Base-by-base conservation (phyloP, 1,284 basidiomycete genomes). In the Pholiota adiposa region DNA sequence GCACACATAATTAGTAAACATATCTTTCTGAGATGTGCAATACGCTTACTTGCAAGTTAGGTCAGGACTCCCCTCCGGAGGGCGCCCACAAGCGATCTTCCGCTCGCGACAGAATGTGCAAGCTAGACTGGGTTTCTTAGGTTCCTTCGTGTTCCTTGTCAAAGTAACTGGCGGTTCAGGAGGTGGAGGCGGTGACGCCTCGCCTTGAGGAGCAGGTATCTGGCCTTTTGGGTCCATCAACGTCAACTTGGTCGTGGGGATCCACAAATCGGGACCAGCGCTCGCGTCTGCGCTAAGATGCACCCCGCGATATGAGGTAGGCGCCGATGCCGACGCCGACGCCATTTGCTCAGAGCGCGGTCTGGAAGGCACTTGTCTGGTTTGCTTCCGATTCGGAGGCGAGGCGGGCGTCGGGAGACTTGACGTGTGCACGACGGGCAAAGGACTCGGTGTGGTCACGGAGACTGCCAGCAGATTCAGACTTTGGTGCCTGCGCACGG, bases 31-130 rank as follows among this genome's bases (percentile, higher is more conserved):
- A 50, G 11, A 18, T 49, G 40, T 14, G 0, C 43, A 19, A 50
- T n/a, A 21, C 5, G 67, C 75, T 66, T 58, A 76, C 75, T 77
- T 74, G 74, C 75, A 77, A 3, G 73, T 72, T 14, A 63, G 65
- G 53, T 74, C 71, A 3, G 62, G 49, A 41, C 65, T 69, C 4
- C 65, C 71, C 4, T 63, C 58, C 4, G 69, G 65, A 7, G 74
- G 73, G 3, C 72, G 63, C 1, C 75, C 73, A 64, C 75, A 77
- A 0, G 73, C 73, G 38, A 77, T 76, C 65, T 77, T 77, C 7
- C 75, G 68, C 16, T 73, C 72, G 5, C 74, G 65, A 46, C 75
- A 77, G 57, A 76, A 77, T 4, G 70, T 65, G 60, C 75, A 77
- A 0, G 75, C 74, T 33, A 75, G 58, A n/a, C 68, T 65, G 3